Percentiles rank a stretch among this genome's conserved stretches.
Conservation (phyloP, 202 grass and related monocot species). For the Panicum virgatum region DNA sequence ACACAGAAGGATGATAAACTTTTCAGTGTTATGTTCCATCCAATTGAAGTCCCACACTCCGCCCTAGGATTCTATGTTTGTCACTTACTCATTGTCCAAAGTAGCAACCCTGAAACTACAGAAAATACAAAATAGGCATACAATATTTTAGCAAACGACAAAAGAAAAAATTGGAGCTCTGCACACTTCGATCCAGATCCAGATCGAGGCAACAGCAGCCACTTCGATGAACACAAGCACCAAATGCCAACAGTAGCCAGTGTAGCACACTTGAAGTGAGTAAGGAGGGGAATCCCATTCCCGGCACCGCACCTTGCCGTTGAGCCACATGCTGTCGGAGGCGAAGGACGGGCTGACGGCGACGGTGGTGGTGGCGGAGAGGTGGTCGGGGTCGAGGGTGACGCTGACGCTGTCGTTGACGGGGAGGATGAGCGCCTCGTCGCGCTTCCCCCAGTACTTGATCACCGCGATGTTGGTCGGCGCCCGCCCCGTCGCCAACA, state of each 20-base stretch:
- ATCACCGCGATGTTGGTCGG: conserved; percentile 97
- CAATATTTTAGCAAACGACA: background rate
- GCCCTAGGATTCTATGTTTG: background rate
- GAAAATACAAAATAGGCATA: background rate
- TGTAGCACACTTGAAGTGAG: background rate
- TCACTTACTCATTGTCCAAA: background rate
- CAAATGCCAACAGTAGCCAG: background rate
- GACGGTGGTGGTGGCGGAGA: conserved; percentile 91
- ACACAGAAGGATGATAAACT: background rate
- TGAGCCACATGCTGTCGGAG: conserved; percentile 58
- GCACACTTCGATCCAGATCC: background rate
- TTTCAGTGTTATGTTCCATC: background rate
- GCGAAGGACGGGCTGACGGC: conserved; percentile 75
- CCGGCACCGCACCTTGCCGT: conserved; percentile 46
- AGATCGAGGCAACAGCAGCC: background rate
- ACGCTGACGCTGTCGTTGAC: conserved; percentile 93
- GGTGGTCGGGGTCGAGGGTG: conserved; percentile 88
- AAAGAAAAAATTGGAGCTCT: background rate
- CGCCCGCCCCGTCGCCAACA: conserved; percentile 79
- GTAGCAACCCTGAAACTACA: background rate
- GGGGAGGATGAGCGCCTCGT: conserved; percentile 86
- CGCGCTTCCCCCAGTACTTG: conserved; percentile 98
- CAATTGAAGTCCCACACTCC: background rate
- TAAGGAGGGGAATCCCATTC: background rate
- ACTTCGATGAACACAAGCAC: background rate